Base-by-base conservation (phyloP, 495 filamentous ascomycete species). In the Penicillium goetzii region DNA sequence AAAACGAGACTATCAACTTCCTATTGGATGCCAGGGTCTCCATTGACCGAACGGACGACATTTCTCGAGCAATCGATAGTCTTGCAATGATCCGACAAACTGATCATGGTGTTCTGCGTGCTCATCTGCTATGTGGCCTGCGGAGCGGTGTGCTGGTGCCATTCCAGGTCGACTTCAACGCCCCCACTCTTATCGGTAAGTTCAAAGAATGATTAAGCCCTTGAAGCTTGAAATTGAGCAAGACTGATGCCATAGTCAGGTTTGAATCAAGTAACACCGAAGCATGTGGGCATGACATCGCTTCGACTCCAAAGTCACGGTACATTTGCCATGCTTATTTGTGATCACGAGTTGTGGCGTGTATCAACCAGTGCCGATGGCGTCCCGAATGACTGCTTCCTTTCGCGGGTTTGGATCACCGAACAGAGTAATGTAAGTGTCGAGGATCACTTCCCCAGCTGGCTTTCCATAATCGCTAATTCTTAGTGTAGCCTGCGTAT, bases 81-180 rank as follows among this genome's bases (percentile, higher is more conserved):
- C 61, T 82, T 60, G 68, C 72, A 25, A 52, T 68, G 10, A 61
- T 80, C 30, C 68, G 64, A 9, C 51, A 45, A 5, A 54, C 43
- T 53, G 17, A 45, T 38, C 15, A 49, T 63, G 64, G 55, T 5
- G 47, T 55, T 8, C 47, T 67, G 12, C 63, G 50, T 9, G 59
- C 66, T n/a, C 63, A 70, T 58, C 43, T 82, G 11, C 72, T 81
- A 9, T 82, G 80, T 49, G 80, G 80, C 21, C 67, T 82, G 33
- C 76, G 80, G 30, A 76, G 80, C 63, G 80, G 80, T 26, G 74
- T 74, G 26, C 69, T 82, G 28, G 68, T 80, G n/a, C 63, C 74
- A 15, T 75, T 80, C 49, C 68, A 72, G 2, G 61, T 80, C 23
- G 50, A 58, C 21, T 65, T 68, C 14, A 65, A 65, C 12, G 34